Conservation (phyloP, 345 rosid genomes). For the Syzygium aromaticum region DNA sequence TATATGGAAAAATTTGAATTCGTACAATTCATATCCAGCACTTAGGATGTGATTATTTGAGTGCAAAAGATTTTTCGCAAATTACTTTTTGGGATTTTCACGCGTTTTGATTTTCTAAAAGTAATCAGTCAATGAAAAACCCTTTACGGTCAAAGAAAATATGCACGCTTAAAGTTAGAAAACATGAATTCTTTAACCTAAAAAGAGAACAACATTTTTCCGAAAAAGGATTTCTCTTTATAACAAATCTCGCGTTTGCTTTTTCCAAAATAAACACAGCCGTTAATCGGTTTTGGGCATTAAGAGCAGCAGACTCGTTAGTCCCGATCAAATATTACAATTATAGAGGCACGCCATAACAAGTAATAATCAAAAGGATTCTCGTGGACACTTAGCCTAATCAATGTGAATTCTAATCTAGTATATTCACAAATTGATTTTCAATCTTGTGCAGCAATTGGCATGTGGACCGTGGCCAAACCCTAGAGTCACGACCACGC, state of each 20-base stretch:
- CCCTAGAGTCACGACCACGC: not conserved
- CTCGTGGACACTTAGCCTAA: not conserved
- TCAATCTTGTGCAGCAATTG: not conserved
- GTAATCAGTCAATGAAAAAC: no score
- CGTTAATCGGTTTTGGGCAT: not conserved
- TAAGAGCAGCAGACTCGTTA: not conserved
- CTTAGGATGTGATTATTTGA: no score
- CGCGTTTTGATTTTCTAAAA: no score
- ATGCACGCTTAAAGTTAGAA: no score
- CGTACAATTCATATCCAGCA: not conserved
- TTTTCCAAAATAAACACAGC: no score
- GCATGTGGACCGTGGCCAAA: not conserved
- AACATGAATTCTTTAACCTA: no score
- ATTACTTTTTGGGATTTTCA: no score
- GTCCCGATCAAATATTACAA: not conserved
- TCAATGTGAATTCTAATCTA: not conserved
- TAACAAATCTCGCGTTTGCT: no score
- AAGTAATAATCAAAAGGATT: not conserved
- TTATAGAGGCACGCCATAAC: not conserved
- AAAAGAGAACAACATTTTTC: no score
- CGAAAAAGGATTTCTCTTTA: no score
- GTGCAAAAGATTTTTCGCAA: no score
- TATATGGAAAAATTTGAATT: not conserved
- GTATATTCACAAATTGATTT: accelerated
- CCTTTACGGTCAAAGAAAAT: no score